Conservation (phyloP, 2,329 filamentous ascomycete species). For the Ustulina deusta region DNA sequence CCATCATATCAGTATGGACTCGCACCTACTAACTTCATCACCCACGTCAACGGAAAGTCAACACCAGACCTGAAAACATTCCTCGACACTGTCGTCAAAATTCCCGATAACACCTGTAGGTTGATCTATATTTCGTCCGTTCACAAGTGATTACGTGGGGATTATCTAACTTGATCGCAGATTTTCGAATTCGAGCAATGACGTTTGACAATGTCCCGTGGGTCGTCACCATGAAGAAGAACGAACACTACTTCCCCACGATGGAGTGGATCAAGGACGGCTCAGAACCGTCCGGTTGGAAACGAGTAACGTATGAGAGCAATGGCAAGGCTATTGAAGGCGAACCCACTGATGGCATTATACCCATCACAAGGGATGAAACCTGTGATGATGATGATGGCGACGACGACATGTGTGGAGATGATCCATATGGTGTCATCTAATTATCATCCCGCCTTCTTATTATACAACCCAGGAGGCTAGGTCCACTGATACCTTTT, state of each 20-base stretch:
- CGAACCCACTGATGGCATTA: conserved; percentile 65
- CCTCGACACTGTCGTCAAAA: conserved; percentile 82
- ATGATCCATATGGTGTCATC: conserved; percentile 26
- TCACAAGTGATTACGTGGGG: conserved; percentile 10
- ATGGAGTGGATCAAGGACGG: conserved; percentile 76
- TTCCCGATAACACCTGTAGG: conserved; percentile 92
- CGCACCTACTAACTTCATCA: conserved; percentile 96
- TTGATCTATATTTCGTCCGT: conserved; percentile 33
- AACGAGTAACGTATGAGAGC: conserved; percentile 71
- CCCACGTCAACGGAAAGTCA: conserved; percentile 89
- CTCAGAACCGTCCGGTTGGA: conserved; percentile 71
- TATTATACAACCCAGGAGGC: conserved; percentile 14
- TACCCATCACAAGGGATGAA: conserved; percentile 54
- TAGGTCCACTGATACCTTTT: conserved; percentile 23
- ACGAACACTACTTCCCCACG: conserved; percentile 91
- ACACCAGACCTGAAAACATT: conserved; percentile 87
- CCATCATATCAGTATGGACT: conserved; percentile 91
- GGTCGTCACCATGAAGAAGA: conserved; percentile 99
- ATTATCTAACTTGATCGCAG: conserved; percentile 54
- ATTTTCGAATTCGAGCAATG: conserved; percentile 96
- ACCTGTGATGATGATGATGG: conserved; percentile 41
- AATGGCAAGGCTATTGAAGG: conserved; percentile 63
- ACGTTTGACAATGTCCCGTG: conserved; percentile 98
- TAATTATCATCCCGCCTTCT: conserved; percentile 2
- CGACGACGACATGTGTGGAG: conserved; percentile 39